phyloP scores from a whole-genome alignment of 768 basidiomycete genomes.

The Serendipita vermifera region DNA sequence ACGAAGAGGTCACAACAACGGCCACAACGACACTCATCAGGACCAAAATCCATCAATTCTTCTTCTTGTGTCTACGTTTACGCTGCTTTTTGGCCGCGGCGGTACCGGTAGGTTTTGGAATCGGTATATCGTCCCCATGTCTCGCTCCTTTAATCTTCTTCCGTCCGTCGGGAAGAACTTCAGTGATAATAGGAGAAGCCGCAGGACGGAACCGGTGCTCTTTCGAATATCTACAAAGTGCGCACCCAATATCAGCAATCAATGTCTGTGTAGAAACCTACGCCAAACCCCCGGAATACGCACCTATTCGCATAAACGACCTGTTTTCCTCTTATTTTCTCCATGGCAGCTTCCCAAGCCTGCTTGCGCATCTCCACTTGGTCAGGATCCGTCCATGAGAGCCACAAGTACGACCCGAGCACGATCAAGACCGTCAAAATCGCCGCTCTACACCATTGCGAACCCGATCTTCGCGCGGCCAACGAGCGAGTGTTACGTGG shows the following conservation, averaged over 20 bases:
- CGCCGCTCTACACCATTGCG: neutral
- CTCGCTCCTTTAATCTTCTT: constrained; percentile 56
- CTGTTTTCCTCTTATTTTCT: constrained; percentile 1
- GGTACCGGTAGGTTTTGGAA: neutral
- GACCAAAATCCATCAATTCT: neutral
- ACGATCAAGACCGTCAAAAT: neutral
- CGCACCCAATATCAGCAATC: too few species aligned
- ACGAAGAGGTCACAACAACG: too few species aligned
- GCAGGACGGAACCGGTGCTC: constrained; percentile 74
- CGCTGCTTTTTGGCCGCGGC: neutral
- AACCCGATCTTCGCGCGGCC: too few species aligned
- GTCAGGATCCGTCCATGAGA: constrained; percentile 6
- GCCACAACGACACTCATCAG: too few species aligned
- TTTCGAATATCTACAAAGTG: constrained; percentile 55
- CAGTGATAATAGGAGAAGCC: constrained; percentile 71
- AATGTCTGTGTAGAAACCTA: too few species aligned
- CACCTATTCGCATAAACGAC: neutral
- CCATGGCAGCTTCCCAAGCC: constrained; percentile 2
- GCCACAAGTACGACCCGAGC: neutral
- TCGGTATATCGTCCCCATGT: constrained; percentile 25
- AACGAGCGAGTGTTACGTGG: too few species aligned
- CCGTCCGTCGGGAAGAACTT: constrained; percentile 57
- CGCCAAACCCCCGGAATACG: too few species aligned
- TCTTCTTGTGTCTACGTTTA: neutral
- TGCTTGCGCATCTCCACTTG: constrained; percentile 3